phyloP scores from a whole-genome alignment of 2,329 filamentous ascomycete species.

The Bretziella fagacearum region DNA sequence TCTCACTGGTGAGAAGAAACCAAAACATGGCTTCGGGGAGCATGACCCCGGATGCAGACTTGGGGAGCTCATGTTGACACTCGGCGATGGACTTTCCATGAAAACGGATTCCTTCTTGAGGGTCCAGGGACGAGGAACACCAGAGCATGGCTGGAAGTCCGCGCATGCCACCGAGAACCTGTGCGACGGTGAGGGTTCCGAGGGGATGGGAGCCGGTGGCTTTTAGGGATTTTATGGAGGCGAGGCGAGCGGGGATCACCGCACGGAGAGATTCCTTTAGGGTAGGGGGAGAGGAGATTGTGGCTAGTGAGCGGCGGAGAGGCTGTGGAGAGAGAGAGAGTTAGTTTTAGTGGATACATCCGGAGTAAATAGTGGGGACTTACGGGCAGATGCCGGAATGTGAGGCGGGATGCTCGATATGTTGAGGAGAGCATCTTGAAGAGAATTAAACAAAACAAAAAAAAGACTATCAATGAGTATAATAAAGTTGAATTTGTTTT shows the following conservation, averaged over 20 bases:
- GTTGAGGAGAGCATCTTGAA: neutral
- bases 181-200: slow-evolving; percentile 85
- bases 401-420: neutral
- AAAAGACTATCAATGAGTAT: too few relatives aligned
- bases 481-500: too few relatives aligned
- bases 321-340: neutral
- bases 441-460: too few relatives aligned
- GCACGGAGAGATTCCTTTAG: slow-evolving; percentile 75
- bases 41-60: slow-evolving; percentile 92
- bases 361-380: neutral
- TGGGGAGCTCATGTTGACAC: slow-evolving; percentile 84
- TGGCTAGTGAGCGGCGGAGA: slow-evolving; percentile 14
- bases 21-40: slow-evolving; percentile 99
- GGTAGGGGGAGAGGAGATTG: slow-evolving; percentile 36
- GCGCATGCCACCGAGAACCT: slow-evolving; percentile 90
- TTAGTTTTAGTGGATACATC: neutral
- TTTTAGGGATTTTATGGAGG: slow-evolving; percentile 89
- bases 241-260: slow-evolving; percentile 79
- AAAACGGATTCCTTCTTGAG: slow-evolving; percentile 95
- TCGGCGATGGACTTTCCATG: slow-evolving; percentile 97
- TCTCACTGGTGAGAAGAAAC: slow-evolving; percentile 84
- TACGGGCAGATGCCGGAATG: neutral
- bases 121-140: slow-evolving; percentile 94
- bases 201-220: slow-evolving; percentile 64
- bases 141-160: slow-evolving; percentile 96